Conservation (phyloP, 108 stramenopile species). For the Cyclotella sp. region DNA sequence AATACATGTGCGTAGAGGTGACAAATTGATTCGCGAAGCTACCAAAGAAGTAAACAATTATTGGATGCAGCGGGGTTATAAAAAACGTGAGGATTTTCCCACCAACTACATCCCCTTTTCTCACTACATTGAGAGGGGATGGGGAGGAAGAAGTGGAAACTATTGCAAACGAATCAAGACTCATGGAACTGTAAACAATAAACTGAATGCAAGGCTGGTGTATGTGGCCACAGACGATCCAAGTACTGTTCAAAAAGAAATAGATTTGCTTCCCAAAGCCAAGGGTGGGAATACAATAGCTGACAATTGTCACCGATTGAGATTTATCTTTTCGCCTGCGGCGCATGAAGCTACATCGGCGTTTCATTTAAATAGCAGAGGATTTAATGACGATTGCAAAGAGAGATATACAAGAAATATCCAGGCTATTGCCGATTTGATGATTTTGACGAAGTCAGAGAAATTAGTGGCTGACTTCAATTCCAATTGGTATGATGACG, state of each 20-base stretch:
- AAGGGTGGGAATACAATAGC: slow-evolving; percentile 31
- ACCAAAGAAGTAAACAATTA: slow-evolving; percentile 7
- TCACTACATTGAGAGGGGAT: slow-evolving; percentile 28
- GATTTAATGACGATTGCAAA: slow-evolving; percentile 19
- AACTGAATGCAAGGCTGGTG: slow-evolving; percentile 6
- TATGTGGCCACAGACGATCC: slow-evolving; percentile 49
- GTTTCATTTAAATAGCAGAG: slow-evolving; percentile 24
- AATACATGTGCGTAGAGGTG: slow-evolving; percentile 43
- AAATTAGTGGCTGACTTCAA: slow-evolving; percentile 40
- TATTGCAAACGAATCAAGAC: slow-evolving; percentile 2
- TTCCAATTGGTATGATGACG: slow-evolving; percentile 26
- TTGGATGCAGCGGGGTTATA: slow-evolving; percentile 23
- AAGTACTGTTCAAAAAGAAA: slow-evolving; percentile 15
- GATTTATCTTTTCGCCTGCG: slow-evolving; percentile 35
- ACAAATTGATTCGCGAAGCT: slow-evolving; percentile 22
- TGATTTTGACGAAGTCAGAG: slow-evolving; percentile 35
- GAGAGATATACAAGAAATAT: slow-evolving; percentile 42
- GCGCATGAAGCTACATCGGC: not conserved
- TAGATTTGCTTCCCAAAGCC: slow-evolving; percentile 72
- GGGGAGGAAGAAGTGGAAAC: not conserved
- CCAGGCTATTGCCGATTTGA: slow-evolving; percentile 44
- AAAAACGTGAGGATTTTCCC: slow-evolving; percentile 19
- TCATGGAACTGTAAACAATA: slow-evolving; percentile 11
- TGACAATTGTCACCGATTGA: slow-evolving; percentile 65
- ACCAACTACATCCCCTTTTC: slow-evolving; percentile 39